Evolutionary conservation across 1,284 basidiomycete species (phyloP).

Genomic region (Cutaneotrichosporon cavernicola): DNA sequence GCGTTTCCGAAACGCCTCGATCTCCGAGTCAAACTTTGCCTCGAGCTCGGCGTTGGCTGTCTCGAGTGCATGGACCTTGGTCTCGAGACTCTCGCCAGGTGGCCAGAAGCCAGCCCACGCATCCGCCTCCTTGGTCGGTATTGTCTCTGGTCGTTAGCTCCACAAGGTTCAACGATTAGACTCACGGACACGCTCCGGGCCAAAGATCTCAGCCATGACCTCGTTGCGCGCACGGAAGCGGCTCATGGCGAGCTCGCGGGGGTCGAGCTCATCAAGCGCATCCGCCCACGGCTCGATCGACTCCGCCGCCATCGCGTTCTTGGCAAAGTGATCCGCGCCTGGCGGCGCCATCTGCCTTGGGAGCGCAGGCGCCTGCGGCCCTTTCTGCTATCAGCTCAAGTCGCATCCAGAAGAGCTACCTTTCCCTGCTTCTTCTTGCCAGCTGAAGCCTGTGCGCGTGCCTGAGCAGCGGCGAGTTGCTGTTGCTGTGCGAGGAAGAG

Average conservation of each 20-base stretch:
- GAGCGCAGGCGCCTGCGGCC: neutral
- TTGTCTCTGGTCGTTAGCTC: conserved; percentile 17
- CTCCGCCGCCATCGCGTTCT: conserved; percentile 29
- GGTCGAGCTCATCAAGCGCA: conserved; percentile 46
- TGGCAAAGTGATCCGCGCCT: conserved; percentile 34
- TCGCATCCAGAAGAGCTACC: neutral
- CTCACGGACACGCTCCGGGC: conserved; percentile 47
- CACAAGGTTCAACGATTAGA: neutral
- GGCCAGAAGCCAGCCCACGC: conserved; percentile 42
- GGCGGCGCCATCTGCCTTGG: conserved; percentile 4
- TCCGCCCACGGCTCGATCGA: conserved; percentile 48
- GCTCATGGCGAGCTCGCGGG: conserved; percentile 46
- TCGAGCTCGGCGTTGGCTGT: conserved; percentile 43
- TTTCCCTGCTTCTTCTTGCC: conserved; percentile 18
- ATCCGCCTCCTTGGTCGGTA: conserved; percentile 26
- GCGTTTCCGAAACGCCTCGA: conserved; percentile 29
- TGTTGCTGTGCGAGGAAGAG: conserved; percentile 23
- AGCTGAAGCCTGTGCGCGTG: neutral
- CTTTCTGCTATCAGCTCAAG: neutral
- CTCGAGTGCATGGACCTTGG: conserved; percentile 45
- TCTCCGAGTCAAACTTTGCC: conserved; percentile 26
- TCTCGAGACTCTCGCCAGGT: conserved; percentile 39
- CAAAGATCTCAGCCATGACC: conserved; percentile 46
- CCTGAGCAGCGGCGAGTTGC: conserved; percentile 19
- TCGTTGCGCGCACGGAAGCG: conserved; percentile 47